Percentiles rank a stretch among this genome's conserved stretches.
Conservation (phyloP, 2,329 filamentous ascomycete species). For the Ceratocystis eucalypticola region DNA sequence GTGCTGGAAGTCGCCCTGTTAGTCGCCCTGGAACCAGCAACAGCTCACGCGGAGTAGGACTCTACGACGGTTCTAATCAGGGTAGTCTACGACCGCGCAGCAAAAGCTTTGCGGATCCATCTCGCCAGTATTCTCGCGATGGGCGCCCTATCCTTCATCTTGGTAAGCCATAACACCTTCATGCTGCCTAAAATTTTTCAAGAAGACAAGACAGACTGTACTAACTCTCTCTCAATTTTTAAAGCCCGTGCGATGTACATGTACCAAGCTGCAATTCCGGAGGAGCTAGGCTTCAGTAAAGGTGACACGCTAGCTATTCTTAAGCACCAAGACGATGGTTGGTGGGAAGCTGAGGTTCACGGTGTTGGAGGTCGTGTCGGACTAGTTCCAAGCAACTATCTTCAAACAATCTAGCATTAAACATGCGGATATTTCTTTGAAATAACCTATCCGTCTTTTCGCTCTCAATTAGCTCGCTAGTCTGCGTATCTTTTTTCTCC, state of each 20-base stretch:
- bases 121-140: slow-evolving; percentile 71
- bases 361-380: slow-evolving; percentile 47
- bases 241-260: slow-evolving; percentile 84
- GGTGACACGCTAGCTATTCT: slow-evolving; percentile 82
- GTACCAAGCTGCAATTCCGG: slow-evolving; percentile 87
- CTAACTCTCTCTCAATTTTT: slow-evolving; percentile 5
- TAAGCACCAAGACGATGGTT: slow-evolving; percentile 88
- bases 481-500: neutral
- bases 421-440: neutral
- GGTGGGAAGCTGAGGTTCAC: slow-evolving; percentile 96
- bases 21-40: slow-evolving; percentile 37
- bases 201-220: neutral
- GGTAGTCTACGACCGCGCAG: slow-evolving; percentile 45
- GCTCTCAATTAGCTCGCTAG: neutral
- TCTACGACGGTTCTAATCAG: slow-evolving; percentile 39
- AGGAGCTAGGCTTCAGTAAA: slow-evolving; percentile 85
- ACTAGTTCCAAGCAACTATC: slow-evolving; percentile 55
- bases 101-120: slow-evolving; percentile 72
- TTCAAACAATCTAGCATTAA: slow-evolving; percentile 32
- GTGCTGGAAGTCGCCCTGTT: slow-evolving; percentile 28
- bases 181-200: too few relatives aligned
- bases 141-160: slow-evolving; percentile 83
- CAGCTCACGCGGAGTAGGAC: slow-evolving; percentile 38
- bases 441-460: neutral
- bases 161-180: slow-evolving; percentile 48